Evolutionary conservation across 805 yeast species (phyloP).

Genomic region (Cyberlindnera mycetangii): DNA sequence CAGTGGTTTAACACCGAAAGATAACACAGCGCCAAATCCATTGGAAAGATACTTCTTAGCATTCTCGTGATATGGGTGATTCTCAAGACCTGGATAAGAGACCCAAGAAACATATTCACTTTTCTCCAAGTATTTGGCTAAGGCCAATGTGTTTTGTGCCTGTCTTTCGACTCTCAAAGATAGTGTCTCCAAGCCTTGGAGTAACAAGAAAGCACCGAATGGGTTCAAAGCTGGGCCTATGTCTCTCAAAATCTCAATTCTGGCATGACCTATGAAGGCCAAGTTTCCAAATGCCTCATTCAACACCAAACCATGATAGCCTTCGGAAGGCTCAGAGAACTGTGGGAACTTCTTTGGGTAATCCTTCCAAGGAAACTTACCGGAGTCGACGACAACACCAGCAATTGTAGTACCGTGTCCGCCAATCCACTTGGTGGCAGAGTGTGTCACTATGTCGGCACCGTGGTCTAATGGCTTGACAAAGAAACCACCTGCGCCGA

Average conservation of each 20-base stretch:
- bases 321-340: constrained; percentile 85
- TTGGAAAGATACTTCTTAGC: constrained; percentile 79
- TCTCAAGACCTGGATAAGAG: constrained; percentile 84
- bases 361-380: constrained; percentile 88
- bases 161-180: constrained; percentile 94
- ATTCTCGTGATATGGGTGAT: constrained; percentile 71
- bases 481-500: constrained; percentile 93
- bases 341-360: constrained; percentile 89
- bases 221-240: constrained; percentile 89
- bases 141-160: constrained; percentile 71
- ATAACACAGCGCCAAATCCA: constrained; percentile 85
- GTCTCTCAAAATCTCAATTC: constrained; percentile 87
- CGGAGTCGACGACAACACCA: constrained; percentile 85
- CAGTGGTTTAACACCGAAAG: constrained; percentile 81
- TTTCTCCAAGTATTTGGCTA: constrained; percentile 73
- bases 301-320: constrained; percentile 85
- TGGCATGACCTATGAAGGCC: constrained; percentile 76
- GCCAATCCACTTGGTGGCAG: constrained; percentile 97
- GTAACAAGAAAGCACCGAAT: constrained; percentile 77
- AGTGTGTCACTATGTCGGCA: constrained; percentile 88
- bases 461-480: constrained; percentile 84
- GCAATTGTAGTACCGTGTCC: constrained; percentile 96
- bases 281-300: constrained; percentile 77
- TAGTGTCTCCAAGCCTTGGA: constrained; percentile 93
- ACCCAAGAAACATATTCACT: constrained; percentile 83